Conservation (phyloP, 1,284 basidiomycete species). For the Boletus mariae region DNA sequence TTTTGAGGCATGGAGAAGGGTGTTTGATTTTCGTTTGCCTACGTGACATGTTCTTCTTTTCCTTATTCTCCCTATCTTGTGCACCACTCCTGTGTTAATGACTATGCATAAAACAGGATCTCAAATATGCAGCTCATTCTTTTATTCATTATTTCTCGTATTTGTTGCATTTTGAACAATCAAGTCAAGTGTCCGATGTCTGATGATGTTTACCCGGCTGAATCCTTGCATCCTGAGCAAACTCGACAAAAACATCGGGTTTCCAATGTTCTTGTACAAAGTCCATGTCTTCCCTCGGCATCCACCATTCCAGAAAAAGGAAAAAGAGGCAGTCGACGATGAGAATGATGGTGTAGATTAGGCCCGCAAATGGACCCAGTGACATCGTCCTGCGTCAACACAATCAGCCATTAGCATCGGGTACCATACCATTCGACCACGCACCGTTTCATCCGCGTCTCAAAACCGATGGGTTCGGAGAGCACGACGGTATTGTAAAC, state of each 20-base stretch:
- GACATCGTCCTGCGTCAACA: slow-evolving; percentile 53
- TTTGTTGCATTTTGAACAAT: slow-evolving; percentile 11
- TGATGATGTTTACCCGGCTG: background rate
- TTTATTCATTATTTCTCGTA: slow-evolving; percentile 23
- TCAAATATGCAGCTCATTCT: slow-evolving; percentile 3
- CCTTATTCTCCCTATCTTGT: background rate
- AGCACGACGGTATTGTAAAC: slow-evolving; percentile 76
- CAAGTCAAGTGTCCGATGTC: background rate
- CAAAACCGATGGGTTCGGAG: slow-evolving; percentile 58
- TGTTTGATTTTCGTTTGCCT: background rate
- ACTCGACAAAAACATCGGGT: slow-evolving; percentile 33
- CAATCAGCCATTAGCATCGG: background rate
- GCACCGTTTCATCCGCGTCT: slow-evolving; percentile 71
- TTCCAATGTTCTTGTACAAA: slow-evolving; percentile 54
- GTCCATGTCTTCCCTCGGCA: slow-evolving; percentile 67
- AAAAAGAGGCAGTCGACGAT: slow-evolving; percentile 81
- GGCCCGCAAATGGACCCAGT: slow-evolving; percentile 70
- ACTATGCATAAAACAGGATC: slow-evolving; percentile 6
- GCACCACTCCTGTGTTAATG: slow-evolving; percentile 5
- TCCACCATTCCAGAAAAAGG: slow-evolving; percentile 70
- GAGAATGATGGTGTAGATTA: slow-evolving; percentile 76
- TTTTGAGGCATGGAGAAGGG: slow-evolving; percentile 4
- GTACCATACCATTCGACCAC: slow-evolving; percentile 12
- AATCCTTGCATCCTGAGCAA: slow-evolving; percentile 12
- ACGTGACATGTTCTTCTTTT: background rate